phyloP scores from a whole-genome alignment of 1,284 basidiomycete genomes.

The Heterobasidion annosum region DNA sequence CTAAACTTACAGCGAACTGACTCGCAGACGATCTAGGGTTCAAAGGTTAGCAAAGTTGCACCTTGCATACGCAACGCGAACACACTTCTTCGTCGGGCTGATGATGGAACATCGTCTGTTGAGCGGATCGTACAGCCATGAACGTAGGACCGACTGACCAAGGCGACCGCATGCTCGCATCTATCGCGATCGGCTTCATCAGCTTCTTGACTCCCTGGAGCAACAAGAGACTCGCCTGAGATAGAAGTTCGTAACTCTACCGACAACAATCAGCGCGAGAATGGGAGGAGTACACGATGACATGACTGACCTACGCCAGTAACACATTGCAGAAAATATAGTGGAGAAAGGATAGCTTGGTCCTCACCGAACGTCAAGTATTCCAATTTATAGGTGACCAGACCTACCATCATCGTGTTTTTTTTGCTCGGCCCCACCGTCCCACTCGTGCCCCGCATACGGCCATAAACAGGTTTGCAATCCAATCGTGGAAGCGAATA shows the following conservation, averaged over 20 bases:
- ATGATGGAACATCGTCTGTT: slow-evolving; percentile 1
- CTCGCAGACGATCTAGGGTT: slow-evolving; percentile 52
- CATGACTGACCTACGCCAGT: slow-evolving; percentile 1
- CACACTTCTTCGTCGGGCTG: slow-evolving; percentile 59
- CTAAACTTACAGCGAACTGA: slow-evolving; percentile 57
- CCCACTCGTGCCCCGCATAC: too few species aligned
- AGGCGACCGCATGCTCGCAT: slow-evolving; percentile 48
- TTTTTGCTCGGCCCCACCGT: too few species aligned
- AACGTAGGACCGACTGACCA: slow-evolving; percentile 29
- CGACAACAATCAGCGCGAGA: background rate
- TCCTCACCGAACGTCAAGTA: too few species aligned
- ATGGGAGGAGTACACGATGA: background rate
- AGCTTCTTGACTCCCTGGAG: background rate
- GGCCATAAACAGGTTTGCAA: too few species aligned
- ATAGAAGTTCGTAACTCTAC: background rate
- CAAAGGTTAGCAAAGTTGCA: slow-evolving; percentile 1
- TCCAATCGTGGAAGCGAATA: too few species aligned
- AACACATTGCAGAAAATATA: slow-evolving; percentile 1
- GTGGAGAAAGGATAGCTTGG: background rate
- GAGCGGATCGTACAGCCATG: slow-evolving; percentile 2
- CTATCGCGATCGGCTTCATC: slow-evolving; percentile 20
- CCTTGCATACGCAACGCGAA: background rate
- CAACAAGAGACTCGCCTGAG: background rate
- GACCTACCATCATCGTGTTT: too few species aligned
- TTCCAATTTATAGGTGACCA: too few species aligned